These are phyloP conservation scores for Sporisorium exsertum DNA, from an alignment of 1,284 basidiomycete genomes.

Conservation along the genomic window DNA sequence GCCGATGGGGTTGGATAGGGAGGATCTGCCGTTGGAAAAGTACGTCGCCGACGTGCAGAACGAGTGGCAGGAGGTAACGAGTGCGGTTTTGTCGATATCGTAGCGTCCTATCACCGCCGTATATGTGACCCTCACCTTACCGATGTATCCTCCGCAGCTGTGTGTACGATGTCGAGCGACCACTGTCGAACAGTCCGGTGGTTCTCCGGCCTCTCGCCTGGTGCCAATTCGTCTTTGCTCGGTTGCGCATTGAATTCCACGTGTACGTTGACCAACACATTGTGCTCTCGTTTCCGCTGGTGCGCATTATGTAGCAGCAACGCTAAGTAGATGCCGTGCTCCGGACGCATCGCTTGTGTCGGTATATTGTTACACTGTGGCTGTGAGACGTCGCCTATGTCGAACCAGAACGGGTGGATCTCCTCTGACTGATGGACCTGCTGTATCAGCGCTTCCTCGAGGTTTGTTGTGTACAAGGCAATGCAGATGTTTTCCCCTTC, in stretches of 20 bases:
- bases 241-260: slow-evolving; percentile 19
- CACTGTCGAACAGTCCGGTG: slow-evolving; percentile 11
- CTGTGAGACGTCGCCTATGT: neutral
- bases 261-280: slow-evolving; percentile 9
- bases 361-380: neutral
- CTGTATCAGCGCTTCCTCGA: neutral
- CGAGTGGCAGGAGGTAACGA: slow-evolving; percentile 32
- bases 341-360: slow-evolving; percentile 14
- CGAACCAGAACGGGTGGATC: neutral
- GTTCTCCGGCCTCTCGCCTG: slow-evolving; percentile 23
- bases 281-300: too few species aligned
- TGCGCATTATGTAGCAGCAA: neutral
- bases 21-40: slow-evolving; percentile 44
- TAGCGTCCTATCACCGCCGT: too few species aligned
- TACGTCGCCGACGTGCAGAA: slow-evolving; percentile 30
- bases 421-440: neutral
- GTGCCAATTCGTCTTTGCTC: neutral
- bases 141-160: neutral
- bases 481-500: slow-evolving; percentile 17
- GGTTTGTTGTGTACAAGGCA: neutral
- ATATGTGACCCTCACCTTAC: neutral
- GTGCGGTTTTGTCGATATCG: neutral
- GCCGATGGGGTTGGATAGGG: slow-evolving; percentile 42
- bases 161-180: slow-evolving; percentile 4
- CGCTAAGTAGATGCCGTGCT: slow-evolving; percentile 14